Conservation (phyloP, 306 rosid species). For the Fragaria iinumae region DNA sequence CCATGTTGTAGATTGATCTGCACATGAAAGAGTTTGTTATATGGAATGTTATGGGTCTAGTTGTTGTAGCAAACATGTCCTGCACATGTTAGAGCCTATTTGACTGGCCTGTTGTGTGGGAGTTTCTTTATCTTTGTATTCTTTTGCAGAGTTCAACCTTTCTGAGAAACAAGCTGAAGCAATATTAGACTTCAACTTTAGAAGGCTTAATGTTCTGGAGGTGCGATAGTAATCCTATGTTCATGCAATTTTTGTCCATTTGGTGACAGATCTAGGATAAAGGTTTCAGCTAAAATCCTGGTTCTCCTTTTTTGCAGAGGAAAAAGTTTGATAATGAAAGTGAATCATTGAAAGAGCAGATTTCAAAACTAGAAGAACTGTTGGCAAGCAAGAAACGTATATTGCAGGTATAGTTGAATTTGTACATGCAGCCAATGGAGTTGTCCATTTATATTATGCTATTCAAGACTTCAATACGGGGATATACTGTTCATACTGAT, state of each 20-base stretch:
- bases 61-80: too few species aligned
- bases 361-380: constrained; percentile 78
- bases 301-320: constrained; percentile 55
- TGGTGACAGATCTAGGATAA: not conserved
- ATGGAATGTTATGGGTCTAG: not conserved
- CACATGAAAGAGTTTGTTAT: not conserved
- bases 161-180: constrained; percentile 98
- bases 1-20: not conserved
- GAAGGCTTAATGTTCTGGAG: constrained; percentile 88
- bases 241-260: not conserved
- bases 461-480: not conserved
- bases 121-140: not conserved
- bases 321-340: constrained; percentile 69
- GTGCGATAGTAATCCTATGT: constrained; percentile 39
- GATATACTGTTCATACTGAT: not conserved
- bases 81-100: not conserved
- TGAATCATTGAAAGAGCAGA: constrained; percentile 64
- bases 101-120: not conserved
- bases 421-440: not conserved
- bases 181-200: constrained; percentile 75
- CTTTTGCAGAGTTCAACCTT: constrained; percentile 62
- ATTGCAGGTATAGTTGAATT: constrained; percentile 53
- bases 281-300: constrained; percentile 7
- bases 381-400: constrained; percentile 75
- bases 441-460: not conserved